phyloP scores from a whole-genome alignment of 2,329 filamentous ascomycete species.

The Diplodia intermedia region DNA sequence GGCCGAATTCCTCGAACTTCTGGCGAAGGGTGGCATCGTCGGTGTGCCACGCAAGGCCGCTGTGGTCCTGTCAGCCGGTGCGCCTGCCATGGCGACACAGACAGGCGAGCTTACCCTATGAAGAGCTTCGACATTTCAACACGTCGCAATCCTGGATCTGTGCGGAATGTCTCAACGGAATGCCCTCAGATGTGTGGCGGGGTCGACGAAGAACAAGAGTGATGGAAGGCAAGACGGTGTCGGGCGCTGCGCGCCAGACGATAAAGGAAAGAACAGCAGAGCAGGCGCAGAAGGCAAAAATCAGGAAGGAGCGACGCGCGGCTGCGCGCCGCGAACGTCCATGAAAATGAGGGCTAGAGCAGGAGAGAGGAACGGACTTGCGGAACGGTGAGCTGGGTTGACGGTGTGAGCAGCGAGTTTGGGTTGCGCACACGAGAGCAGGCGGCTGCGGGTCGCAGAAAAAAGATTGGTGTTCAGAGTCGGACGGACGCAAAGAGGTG shows the following conservation, averaged over 20 bases:
- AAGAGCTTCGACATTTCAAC: constrained; percentile 87
- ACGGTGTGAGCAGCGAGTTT: constrained; percentile 15
- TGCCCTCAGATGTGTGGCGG: constrained; percentile 6
- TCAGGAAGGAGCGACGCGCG: constrained; percentile 23
- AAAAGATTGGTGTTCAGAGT: constrained; percentile 30
- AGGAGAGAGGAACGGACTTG: constrained; percentile 28
- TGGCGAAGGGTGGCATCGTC: constrained; percentile 84
- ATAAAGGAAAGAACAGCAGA: constrained; percentile 18
- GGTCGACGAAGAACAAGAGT: constrained; percentile 1
- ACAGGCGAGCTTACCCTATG: constrained; percentile 73
- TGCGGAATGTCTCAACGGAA: constrained; percentile 26
- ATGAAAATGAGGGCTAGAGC: constrained; percentile 7
- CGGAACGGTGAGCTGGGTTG: constrained; percentile 18
- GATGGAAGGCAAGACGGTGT: background rate
- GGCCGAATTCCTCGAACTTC: constrained; percentile 92
- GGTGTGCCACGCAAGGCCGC: constrained; percentile 98
- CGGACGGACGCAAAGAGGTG: constrained; percentile 25
- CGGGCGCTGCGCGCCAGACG: constrained; percentile 8
- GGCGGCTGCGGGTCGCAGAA: constrained; percentile 17
- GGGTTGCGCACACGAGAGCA: constrained; percentile 6
- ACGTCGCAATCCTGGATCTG: constrained; percentile 24
- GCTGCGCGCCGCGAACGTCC: constrained; percentile 12
- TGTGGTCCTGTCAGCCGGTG: constrained; percentile 48
- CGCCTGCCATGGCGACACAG: constrained; percentile 33
- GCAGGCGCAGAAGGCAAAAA: constrained; percentile 26